phyloP scores from a whole-genome alignment of 176 grass and related monocot genomes.

The Musa itinerans region DNA sequence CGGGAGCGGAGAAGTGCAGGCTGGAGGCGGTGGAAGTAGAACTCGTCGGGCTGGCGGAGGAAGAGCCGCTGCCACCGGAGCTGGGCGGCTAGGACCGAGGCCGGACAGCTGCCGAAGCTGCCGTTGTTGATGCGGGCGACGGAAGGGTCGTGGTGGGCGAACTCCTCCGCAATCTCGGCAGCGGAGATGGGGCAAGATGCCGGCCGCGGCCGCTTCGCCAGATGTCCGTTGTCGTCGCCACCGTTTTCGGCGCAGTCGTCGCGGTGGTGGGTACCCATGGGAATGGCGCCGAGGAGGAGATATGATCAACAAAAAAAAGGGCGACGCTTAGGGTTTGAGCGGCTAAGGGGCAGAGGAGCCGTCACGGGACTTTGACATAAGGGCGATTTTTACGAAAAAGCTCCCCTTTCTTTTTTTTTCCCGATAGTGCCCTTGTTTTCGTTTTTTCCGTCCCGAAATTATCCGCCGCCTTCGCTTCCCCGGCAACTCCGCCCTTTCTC shows the following conservation, averaged over 20 bases:
- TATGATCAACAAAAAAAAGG: too few relatives aligned
- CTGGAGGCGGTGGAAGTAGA: slow-evolving; percentile 77
- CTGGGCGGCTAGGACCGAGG: slow-evolving; percentile 55
- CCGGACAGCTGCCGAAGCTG: slow-evolving; percentile 84
- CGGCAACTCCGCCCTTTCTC: too few relatives aligned
- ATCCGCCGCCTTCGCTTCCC: too few relatives aligned
- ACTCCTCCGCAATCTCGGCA: slow-evolving; percentile 50
- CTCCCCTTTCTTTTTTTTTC: too few relatives aligned
- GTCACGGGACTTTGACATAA: too few relatives aligned
- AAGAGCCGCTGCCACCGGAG: slow-evolving; percentile 52
- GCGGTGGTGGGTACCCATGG: too few relatives aligned
- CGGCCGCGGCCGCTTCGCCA: slow-evolving; percentile 28
- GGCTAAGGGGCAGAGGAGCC: too few relatives aligned
- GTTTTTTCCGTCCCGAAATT: too few relatives aligned
- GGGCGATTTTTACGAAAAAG: too few relatives aligned
- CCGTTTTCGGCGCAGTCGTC: slow-evolving; percentile 30
- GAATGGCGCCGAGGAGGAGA: too few relatives aligned
- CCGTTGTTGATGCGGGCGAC: slow-evolving; percentile 89
- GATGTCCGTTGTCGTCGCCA: slow-evolving; percentile 8
- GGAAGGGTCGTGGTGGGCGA: slow-evolving; percentile 61
- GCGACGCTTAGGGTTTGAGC: too few relatives aligned
- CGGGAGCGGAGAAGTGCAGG: slow-evolving; percentile 40
- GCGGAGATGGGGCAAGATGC: slow-evolving; percentile 18
- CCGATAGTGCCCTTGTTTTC: too few relatives aligned
- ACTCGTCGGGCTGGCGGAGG: slow-evolving; percentile 77